Conservation (phyloP, 768 basidiomycete species). For the Russula ochroleuca region DNA sequence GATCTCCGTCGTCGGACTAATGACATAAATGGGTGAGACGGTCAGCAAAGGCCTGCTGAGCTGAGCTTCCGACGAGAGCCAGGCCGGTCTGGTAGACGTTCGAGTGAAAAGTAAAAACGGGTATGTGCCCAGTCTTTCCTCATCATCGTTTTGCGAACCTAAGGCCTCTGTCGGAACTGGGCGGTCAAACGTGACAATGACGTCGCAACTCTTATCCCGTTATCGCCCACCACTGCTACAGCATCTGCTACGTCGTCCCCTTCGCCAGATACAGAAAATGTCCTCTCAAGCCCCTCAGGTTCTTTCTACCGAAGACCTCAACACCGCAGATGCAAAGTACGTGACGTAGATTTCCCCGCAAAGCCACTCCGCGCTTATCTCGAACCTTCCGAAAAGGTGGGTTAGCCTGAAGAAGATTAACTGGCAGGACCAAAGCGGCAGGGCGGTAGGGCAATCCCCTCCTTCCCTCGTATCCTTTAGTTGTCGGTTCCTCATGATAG, state of each 20-base stretch:
- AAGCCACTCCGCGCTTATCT: neutral
- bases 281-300: conserved; percentile 20
- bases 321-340: conserved; percentile 24
- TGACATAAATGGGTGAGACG: neutral
- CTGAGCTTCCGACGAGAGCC: neutral
- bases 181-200: neutral
- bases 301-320: conserved; percentile 21
- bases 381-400: conserved; percentile 55
- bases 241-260: neutral
- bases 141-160: neutral
- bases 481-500: neutral
- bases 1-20: neutral
- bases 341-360: neutral
- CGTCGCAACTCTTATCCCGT: neutral
- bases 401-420: conserved; percentile 76
- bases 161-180: neutral
- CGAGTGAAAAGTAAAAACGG: neutral
- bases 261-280: conserved; percentile 12
- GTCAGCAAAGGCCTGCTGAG: neutral
- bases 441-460: conserved; percentile 48
- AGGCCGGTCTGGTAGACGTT: neutral
- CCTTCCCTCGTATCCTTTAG: neutral
- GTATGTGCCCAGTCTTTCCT: neutral
- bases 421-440: conserved; percentile 75
- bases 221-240: neutral